Evolutionary conservation across 129 eudicot species (phyloP).

Genomic region (Artemisia tridentata): DNA sequence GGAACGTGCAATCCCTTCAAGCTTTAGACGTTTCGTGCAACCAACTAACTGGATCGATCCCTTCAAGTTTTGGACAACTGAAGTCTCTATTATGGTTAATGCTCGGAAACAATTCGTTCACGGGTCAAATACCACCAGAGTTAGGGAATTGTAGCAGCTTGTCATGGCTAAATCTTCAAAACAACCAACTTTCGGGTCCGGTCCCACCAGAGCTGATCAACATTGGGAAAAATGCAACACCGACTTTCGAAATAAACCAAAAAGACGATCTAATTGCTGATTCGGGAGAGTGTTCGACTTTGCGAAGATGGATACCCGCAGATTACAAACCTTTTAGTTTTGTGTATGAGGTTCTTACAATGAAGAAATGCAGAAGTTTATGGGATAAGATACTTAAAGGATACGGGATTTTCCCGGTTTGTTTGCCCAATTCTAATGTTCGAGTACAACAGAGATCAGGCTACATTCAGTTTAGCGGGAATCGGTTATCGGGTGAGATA

Average conservation of each 20-base stretch:
- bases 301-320: slow-evolving; percentile 97
- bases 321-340: slow-evolving; percentile 93
- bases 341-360: slow-evolving; percentile 66
- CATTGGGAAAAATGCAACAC: slow-evolving; percentile 56
- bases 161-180: slow-evolving; percentile 81
- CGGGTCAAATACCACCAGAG: slow-evolving; percentile 77
- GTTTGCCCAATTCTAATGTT: slow-evolving; percentile 49
- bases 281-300: slow-evolving; percentile 72
- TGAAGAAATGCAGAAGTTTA: slow-evolving; percentile 64
- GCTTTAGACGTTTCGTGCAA: slow-evolving; percentile 86
- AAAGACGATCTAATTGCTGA: slow-evolving; percentile 44
- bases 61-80: slow-evolving; percentile 64
- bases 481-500: slow-evolving; percentile 63
- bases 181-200: slow-evolving; percentile 62
- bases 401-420: slow-evolving; percentile 71
- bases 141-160: slow-evolving; percentile 87
- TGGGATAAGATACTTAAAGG: slow-evolving; percentile 85
- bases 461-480: slow-evolving; percentile 70
- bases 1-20: slow-evolving; percentile 54
- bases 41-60: slow-evolving; percentile 57
- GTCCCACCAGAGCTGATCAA: slow-evolving; percentile 49
- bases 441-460: slow-evolving; percentile 58
- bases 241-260: slow-evolving; percentile 55
- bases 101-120: slow-evolving; percentile 70
- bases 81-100: slow-evolving; percentile 83